These are phyloP conservation scores for Plantago coronopus DNA, from an alignment of 305 asterid species.

Conservation along the genomic window DNA sequence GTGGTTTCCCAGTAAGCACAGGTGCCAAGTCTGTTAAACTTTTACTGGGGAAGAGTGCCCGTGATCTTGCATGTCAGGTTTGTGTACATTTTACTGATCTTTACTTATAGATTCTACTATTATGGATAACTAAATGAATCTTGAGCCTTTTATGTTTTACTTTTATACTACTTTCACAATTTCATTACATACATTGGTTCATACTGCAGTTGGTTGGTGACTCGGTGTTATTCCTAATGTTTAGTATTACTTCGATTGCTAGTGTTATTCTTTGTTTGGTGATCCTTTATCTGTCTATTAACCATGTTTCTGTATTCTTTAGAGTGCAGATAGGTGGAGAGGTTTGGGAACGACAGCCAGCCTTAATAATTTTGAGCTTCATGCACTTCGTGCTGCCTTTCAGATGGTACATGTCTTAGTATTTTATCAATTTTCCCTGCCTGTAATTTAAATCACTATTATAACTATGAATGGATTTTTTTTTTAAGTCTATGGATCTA, in stretches of 20 bases:
- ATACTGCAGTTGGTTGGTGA: not conserved
- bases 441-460: constrained; percentile 6
- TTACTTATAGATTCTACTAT: constrained; percentile 1
- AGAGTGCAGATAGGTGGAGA: constrained; percentile 93
- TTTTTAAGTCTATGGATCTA: constrained; percentile 6
- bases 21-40: constrained; percentile 56
- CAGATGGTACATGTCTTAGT: constrained; percentile 53
- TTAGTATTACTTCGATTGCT: constrained; percentile 11
- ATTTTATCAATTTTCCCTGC: not conserved
- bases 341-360: constrained; percentile 59
- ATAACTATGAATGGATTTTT: constrained; percentile 7
- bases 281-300: constrained; percentile 5
- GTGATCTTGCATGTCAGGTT: constrained; percentile 97
- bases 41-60: constrained; percentile 57
- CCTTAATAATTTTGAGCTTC: constrained; percentile 79
- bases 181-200: not conserved
- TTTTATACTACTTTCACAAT: not conserved
- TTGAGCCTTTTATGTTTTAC: constrained; percentile 1
- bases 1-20: constrained; percentile 78
- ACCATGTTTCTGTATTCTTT: constrained; percentile 24
- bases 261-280: constrained; percentile 3
- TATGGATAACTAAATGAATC: constrained; percentile 16
- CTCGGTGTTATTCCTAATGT: constrained; percentile 2
- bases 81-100: constrained; percentile 13
- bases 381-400: constrained; percentile 86